Base-by-base conservation (phyloP, 2,329 filamentous ascomycete genomes). In the Ophiostoma sp. region DNA sequence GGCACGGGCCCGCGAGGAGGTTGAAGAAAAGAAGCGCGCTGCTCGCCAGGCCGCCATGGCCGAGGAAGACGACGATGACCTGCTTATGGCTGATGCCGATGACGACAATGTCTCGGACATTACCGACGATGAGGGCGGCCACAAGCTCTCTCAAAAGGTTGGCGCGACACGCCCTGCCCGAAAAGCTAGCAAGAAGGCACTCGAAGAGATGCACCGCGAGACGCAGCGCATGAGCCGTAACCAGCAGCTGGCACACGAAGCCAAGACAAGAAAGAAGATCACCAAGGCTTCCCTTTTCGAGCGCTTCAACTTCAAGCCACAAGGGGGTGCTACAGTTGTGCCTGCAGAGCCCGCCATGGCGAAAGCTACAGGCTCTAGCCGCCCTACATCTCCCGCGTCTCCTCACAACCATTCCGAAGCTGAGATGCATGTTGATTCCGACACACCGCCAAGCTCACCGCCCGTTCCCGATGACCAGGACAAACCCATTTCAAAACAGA, bases 171-270 rank as follows among this genome's bases (percentile, higher is more conserved):
- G 76, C 4, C 87, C 90, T 4, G 85, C 87, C 11, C 87, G 95
- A 15, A 96, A 95, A 77, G 94, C 95, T 0, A 94, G 94, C 81
- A 98, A 94, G 81, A 97, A 93, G 80, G 95, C 95, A 0, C 78
- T 97, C 60, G 92, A 97, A 77, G 94, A 98, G 75, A 97, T 99
- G 90, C 90, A 91, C 75, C 87, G 93, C 71, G 95, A 99, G 79
- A 97, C 94, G 0, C 95, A 99, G 81, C 88, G 95, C 39, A 87
- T 99, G 81, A 90, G 87, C 74, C 87, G 95, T 74, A 96, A 91
- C 77, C 91, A 97, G 87, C 94, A 98, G 79, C 85, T 99, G 67
- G 88, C 91, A 1, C 94, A 98, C 78, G 89, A 97, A 77, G 91
- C 92, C 33, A 92, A 90, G 80, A 96, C 93, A 1, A 94, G 91